A percentile compares a stretch with the other conserved stretches of the same genome.
Evolutionary conservation across 371 early-diverging fungal species (phyloP).

Genomic region (Mucor lusitanicus): DNA sequence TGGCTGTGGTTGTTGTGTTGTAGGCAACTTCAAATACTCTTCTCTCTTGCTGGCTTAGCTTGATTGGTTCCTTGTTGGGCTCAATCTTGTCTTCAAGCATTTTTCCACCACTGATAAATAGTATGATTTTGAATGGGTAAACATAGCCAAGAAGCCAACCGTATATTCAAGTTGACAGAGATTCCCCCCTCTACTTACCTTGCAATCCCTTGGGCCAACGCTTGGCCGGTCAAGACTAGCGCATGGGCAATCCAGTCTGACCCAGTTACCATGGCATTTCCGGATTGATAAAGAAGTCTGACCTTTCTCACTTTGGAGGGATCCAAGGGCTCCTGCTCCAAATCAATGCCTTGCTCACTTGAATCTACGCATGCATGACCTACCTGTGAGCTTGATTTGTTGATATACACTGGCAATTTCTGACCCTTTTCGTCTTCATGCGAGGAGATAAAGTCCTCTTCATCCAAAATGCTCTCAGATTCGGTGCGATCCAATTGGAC

Average conservation of each 20-base stretch:
- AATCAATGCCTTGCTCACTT: not conserved
- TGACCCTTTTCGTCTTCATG: conserved; percentile 16
- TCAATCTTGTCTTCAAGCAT: conserved; percentile 26
- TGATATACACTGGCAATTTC: conserved; percentile 27
- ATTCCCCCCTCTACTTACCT: conserved; percentile 7
- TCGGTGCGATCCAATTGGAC: conserved; percentile 26
- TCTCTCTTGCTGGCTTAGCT: conserved; percentile 28
- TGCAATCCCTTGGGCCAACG: conserved; percentile 32
- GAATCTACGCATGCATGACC: no score
- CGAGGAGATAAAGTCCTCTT: conserved; percentile 25
- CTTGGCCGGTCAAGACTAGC: conserved; percentile 32
- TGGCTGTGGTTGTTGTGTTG: conserved; percentile 27
- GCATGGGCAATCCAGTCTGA: conserved; percentile 42
- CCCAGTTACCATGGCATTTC: conserved; percentile 36
- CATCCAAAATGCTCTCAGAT: conserved; percentile 7
- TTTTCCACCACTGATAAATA: conserved; percentile 21
- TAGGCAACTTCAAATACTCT: conserved; percentile 32
- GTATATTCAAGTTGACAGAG: no score
- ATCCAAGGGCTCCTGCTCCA: not conserved
- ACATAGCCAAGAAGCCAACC: not conserved
- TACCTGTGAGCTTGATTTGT: conserved; percentile 2
- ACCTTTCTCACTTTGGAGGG: conserved; percentile 26
- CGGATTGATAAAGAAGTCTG: conserved; percentile 29
- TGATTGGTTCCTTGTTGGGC: conserved; percentile 21
- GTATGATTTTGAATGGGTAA: not conserved